Conservation (phyloP, 2,329 filamentous ascomycete species). For the Trichoderma gracile region DNA sequence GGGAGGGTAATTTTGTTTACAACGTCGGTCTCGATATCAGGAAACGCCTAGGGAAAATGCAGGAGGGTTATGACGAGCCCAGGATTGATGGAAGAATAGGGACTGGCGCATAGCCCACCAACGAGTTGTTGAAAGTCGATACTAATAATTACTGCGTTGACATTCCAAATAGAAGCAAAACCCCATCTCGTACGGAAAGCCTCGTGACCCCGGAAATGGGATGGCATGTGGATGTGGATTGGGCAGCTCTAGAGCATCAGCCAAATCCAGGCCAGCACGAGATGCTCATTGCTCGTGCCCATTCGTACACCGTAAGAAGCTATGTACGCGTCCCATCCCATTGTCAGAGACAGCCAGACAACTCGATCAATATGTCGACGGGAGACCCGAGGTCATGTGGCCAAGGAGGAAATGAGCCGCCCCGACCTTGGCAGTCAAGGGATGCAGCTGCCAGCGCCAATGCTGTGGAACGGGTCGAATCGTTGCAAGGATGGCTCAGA, state of each 20-base stretch:
- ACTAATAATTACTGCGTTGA: conserved; percentile 17
- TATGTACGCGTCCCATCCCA: neutral
- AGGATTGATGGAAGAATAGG: conserved; percentile 21
- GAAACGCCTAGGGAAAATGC: neutral
- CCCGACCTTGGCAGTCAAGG: conserved; percentile 13
- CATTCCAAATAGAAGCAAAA: neutral
- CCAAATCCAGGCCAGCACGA: neutral
- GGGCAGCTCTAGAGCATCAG: neutral
- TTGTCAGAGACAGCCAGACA: neutral
- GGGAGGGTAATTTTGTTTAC: conserved; percentile 2
- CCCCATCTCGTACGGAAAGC: neutral
- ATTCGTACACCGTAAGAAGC: conserved; percentile 4
- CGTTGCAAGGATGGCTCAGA: conserved; percentile 16
- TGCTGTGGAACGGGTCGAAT: conserved; percentile 14
- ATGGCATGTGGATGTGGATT: neutral
- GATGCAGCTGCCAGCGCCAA: conserved; percentile 15
- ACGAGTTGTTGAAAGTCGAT: conserved; percentile 12
- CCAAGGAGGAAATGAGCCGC: conserved; percentile 15
- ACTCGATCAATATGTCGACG: neutral
- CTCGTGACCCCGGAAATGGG: neutral
- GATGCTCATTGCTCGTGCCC: neutral
- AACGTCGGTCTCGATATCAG: conserved; percentile 9
- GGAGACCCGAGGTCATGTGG: conserved; percentile 15
- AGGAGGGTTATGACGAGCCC: conserved; percentile 13
- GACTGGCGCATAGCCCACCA: conserved; percentile 17